phyloP scores from a whole-genome alignment of 352 stramenopile species.

The Pythium rhizo-oryzae region DNA sequence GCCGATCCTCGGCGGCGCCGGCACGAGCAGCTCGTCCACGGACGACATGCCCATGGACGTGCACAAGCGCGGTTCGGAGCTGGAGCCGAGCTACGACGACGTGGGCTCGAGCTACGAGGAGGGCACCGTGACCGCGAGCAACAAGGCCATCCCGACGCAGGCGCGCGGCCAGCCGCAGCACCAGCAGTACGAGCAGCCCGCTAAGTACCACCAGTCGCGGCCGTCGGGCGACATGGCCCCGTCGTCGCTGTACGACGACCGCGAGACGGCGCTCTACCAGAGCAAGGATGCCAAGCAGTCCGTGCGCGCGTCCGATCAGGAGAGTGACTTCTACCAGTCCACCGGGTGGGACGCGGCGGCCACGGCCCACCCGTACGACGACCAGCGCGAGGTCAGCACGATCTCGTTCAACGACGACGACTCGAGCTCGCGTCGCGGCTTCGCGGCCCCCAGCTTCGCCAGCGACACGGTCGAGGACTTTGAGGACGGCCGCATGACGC shows the following conservation, averaged over 20 bases:
- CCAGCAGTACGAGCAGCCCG: neutral
- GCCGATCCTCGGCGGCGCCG: slow-evolving; percentile 24
- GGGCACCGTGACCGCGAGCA: slow-evolving; percentile 26
- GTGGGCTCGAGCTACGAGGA: slow-evolving; percentile 25
- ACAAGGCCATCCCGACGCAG: slow-evolving; percentile 18
- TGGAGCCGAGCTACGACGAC: slow-evolving; percentile 31
- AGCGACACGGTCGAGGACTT: slow-evolving; percentile 36
- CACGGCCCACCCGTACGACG: slow-evolving; percentile 29
- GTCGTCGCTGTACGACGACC: slow-evolving; percentile 43
- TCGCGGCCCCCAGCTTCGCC: slow-evolving; percentile 15
- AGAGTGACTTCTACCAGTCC: slow-evolving; percentile 30
- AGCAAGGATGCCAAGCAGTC: slow-evolving; percentile 38
- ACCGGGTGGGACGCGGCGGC: slow-evolving; percentile 21
- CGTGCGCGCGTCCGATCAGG: slow-evolving; percentile 18
- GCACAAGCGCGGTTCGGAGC: slow-evolving; percentile 24
- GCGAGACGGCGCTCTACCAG: slow-evolving; percentile 16
- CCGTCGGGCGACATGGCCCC: slow-evolving; percentile 42
- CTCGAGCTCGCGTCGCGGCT: slow-evolving; percentile 7
- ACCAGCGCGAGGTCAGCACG: slow-evolving; percentile 26
- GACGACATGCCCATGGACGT: slow-evolving; percentile 26
- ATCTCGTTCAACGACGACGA: slow-evolving; percentile 23
- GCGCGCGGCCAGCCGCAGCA: neutral
- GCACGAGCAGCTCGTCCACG: slow-evolving; percentile 23
- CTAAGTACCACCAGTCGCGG: slow-evolving; percentile 2
- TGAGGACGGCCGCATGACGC: slow-evolving; percentile 38